phyloP scores from a whole-genome alignment of 306 rosid species.

The Begonia masoniana region DNA sequence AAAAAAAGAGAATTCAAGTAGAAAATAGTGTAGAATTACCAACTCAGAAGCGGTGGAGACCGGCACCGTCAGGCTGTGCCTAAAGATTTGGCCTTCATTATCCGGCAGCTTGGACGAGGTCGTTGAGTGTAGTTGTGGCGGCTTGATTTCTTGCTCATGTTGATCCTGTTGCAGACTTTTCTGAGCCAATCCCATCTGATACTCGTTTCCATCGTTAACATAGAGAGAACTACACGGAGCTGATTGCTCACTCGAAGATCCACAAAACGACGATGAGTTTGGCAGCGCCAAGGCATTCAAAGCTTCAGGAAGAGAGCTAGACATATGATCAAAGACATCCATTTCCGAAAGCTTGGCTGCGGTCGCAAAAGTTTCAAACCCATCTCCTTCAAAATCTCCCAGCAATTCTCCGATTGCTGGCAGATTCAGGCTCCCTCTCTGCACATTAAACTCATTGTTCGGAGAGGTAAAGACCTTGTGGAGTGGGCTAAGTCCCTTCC shows the following conservation, averaged over 20 bases:
- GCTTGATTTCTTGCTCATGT: slow-evolving; percentile 20
- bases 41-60: slow-evolving; percentile 40
- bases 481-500: slow-evolving; percentile 81
- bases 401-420: slow-evolving; percentile 61
- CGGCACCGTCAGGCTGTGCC: slow-evolving; percentile 32
- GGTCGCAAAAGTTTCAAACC: slow-evolving; percentile 11
- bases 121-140: background rate
- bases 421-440: slow-evolving; percentile 20
- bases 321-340: slow-evolving; percentile 24
- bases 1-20: background rate
- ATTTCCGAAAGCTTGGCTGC: slow-evolving; percentile 12
- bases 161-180: slow-evolving; percentile 38
- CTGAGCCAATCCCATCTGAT: slow-evolving; percentile 22
- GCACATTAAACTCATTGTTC: background rate
- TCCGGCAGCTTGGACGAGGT: slow-evolving; percentile 1
- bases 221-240: slow-evolving; percentile 22
- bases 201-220: too few species aligned
- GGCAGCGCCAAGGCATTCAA: slow-evolving; percentile 30
- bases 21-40: slow-evolving; percentile 18
- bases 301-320: slow-evolving; percentile 17
- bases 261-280: slow-evolving; percentile 31
- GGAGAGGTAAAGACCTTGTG: slow-evolving; percentile 35
- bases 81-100: slow-evolving; percentile 15
- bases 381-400: slow-evolving; percentile 43
- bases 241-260: slow-evolving; percentile 31